Evolutionary conservation across 2,329 filamentous ascomycete genomes (phyloP), one percentile per base, ranked within the genome.

Genomic region (Nectriaceae sp.): DNA sequence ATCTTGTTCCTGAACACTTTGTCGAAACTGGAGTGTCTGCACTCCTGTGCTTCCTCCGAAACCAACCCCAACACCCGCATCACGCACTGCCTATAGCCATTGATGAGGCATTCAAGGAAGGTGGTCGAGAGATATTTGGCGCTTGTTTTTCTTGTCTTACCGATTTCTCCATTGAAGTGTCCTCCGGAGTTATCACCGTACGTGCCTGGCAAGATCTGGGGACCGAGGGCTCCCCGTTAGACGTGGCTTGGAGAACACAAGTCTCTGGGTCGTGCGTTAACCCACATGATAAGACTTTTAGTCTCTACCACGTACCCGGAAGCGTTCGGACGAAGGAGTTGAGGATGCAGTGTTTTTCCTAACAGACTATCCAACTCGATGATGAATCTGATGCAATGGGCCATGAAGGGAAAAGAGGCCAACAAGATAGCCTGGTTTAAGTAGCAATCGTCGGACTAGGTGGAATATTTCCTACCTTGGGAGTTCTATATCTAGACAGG

Each of bases 141-240:
- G 21, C 22, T 18, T 47, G 45, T 42, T 18, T 16, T n/a, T 15
- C 20, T 36, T 47, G 45, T 22, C 39, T 21, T 19, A 44, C 40
- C 21, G 45, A 47, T 33, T 47, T 47, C 11, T 44, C 45, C 40
- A 22, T 47, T 19, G 16, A 19, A 22, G 29, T 4, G 3, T 37
- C 29, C 11, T 3, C 4, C 11, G 21, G 21, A 18, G 16, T 31
- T 19, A 15, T 38, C 40, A 37, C 21, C 13, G 21, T 47, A 13
- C 22, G 29, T 13, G 33, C 35, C 24, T 47, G 45, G 45, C 21
- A 44, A 21, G 45, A 47, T 35, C 11, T 47, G 21, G 45, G 45
- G 4, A 24, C 40, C 5, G 45, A 43, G 31, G 33, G 45, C 5
- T 44, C 31, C 24, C 40, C 40, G 15, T n/a, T 37, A 13, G 40